phyloP scores from a whole-genome alignment of 2,329 filamentous ascomycete species.

The Mycosphaerella arachidis region DNA sequence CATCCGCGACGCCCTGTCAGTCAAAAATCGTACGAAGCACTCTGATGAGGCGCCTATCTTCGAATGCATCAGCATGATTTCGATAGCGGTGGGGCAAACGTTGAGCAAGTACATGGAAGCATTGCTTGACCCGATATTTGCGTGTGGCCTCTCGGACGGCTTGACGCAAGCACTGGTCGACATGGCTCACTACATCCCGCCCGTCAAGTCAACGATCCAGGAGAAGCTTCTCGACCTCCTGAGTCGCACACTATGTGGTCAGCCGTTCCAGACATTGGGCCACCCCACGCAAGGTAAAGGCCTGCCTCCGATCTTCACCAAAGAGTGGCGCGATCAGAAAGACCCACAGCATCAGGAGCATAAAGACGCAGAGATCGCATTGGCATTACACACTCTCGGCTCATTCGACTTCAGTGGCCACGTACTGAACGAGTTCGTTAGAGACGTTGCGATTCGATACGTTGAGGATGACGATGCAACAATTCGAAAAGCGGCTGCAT shows the following conservation, averaged over 20 bases:
- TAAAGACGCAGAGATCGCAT: slow-evolving; percentile 78
- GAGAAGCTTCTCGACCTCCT: slow-evolving; percentile 91
- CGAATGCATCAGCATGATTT: slow-evolving; percentile 94
- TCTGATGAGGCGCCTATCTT: slow-evolving; percentile 74
- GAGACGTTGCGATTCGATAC: slow-evolving; percentile 96
- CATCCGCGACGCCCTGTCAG: slow-evolving; percentile 81
- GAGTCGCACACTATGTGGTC: slow-evolving; percentile 86
- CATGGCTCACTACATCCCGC: slow-evolving; percentile 98
- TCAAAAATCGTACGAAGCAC: slow-evolving; percentile 64
- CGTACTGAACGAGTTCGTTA: slow-evolving; percentile 95
- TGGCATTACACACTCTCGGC: slow-evolving; percentile 91
- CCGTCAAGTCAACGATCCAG: slow-evolving; percentile 87
- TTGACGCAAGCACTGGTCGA: slow-evolving; percentile 93
- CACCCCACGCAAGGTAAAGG: slow-evolving; percentile 83
- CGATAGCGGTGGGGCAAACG: slow-evolving; percentile 90
- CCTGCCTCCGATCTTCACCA: slow-evolving; percentile 72
- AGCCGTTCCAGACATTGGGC: slow-evolving; percentile 86
- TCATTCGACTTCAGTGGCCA: slow-evolving; percentile 94
- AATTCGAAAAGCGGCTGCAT: slow-evolving; percentile 86
- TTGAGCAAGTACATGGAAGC: slow-evolving; percentile 98
- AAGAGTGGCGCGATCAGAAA: slow-evolving; percentile 67
- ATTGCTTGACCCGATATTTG: slow-evolving; percentile 91
- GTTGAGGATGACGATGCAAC: slow-evolving; percentile 93
- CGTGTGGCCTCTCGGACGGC: slow-evolving; percentile 88
- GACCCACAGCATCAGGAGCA: slow-evolving; percentile 76